These are phyloP conservation scores for Plantago major DNA, from an alignment of 257 asterid species.

Conservation along the genomic window DNA sequence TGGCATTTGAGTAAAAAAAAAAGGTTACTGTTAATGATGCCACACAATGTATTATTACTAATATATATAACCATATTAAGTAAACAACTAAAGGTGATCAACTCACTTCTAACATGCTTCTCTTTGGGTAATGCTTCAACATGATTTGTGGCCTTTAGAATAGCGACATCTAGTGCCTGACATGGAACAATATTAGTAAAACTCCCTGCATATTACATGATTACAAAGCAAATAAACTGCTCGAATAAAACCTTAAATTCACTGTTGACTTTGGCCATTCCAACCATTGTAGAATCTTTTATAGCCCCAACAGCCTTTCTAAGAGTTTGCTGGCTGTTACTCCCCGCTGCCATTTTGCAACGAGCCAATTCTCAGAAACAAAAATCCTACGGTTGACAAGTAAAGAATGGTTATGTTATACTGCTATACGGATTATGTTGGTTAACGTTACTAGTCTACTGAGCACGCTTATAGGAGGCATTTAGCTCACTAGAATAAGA, in stretches of 20 bases:
- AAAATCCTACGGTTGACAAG: slow-evolving; percentile 26
- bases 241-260: slow-evolving; percentile 52
- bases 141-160: slow-evolving; percentile 83
- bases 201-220: slow-evolving; percentile 13
- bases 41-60: no score
- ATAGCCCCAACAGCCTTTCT: slow-evolving; percentile 66
- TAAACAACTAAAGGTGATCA: neutral
- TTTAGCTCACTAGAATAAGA: no score
- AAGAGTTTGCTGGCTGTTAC: slow-evolving; percentile 42
- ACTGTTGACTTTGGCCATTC: slow-evolving; percentile 68
- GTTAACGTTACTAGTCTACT: neutral
- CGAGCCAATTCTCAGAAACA: slow-evolving; percentile 7
- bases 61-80: no score
- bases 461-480: neutral
- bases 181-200: slow-evolving; percentile 9
- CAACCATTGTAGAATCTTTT: slow-evolving; percentile 72
- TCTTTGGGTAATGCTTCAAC: slow-evolving; percentile 66
- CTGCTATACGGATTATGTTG: neutral
- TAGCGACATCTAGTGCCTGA: slow-evolving; percentile 62
- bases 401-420: slow-evolving; percentile 4
- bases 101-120: slow-evolving; percentile 77
- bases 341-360: slow-evolving; percentile 52
- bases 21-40: no score
- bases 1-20: no score
- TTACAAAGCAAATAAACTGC: neutral